phyloP scores from a whole-genome alignment of 148 eudicot species.

The Camellia lanceoleosa region DNA sequence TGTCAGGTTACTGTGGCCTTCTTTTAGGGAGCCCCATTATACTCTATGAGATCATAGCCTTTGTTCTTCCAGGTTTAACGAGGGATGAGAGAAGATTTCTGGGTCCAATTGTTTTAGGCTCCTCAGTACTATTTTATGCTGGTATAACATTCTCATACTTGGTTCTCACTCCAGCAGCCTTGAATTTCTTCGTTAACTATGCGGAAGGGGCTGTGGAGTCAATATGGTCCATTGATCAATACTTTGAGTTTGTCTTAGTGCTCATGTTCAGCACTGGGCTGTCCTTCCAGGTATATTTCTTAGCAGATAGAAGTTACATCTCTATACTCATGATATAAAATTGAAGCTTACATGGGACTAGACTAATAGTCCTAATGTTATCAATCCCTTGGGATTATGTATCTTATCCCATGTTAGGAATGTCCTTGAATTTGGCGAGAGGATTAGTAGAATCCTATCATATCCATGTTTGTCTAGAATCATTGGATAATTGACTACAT shows the following conservation, averaged over 20 bases:
- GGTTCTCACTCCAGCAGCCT: slow-evolving; percentile 97
- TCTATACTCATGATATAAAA: background rate
- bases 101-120: slow-evolving; percentile 87
- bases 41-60: slow-evolving; percentile 91
- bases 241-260: slow-evolving; percentile 89
- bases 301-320: background rate
- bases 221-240: slow-evolving; percentile 96
- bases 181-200: slow-evolving; percentile 86
- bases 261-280: slow-evolving; percentile 98
- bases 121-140: slow-evolving; percentile 84
- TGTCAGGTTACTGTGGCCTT: slow-evolving; percentile 97
- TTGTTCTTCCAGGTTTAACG: slow-evolving; percentile 91
- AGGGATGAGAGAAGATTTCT: slow-evolving; percentile 80
- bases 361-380: no score
- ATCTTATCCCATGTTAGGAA: no score
- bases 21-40: slow-evolving; percentile 89
- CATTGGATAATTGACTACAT: no score
- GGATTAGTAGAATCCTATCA: no score
- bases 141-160: slow-evolving; percentile 83
- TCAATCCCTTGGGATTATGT: no score
- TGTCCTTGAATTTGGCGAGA: no score
- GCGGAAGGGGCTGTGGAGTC: slow-evolving; percentile 99
- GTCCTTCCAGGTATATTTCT: slow-evolving; percentile 79
- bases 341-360: background rate
- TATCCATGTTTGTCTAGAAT: no score